Evolutionary conservation across 305 asterid species (phyloP), one percentile per base, ranked within the genome.

Genomic region (Euphrasia arctica): DNA sequence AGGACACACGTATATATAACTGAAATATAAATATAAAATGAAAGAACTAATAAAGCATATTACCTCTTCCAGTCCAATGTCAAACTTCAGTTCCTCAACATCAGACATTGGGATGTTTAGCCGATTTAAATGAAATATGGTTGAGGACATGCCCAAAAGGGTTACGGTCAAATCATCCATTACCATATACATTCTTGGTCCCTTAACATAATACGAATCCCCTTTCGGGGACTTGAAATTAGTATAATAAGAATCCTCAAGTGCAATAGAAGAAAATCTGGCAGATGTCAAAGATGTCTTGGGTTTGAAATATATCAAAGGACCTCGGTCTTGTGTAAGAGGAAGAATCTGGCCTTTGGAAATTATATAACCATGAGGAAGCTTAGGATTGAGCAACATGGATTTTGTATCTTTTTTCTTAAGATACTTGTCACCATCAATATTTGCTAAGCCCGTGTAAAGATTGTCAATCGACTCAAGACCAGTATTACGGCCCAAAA

Each of bases 21-120:
- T 47, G 25, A 8, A 0, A 50, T 50, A 50, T 25, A 25, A 50
- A 2, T 9, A 50, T 34, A 8, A 50, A 50, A 3, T 11, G 6
- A 50, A 50, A 50, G n/a, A 12, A 0, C 9, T 50, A 50, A 5
- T 50, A 14, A 50, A n/a, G 6, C 9, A n/a, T 14, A 54, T 54
- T 63, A 70, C 74, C 74, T 67, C 77, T 47, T 67, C 52, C 12
- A 12, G 12, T 0, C 73, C 66, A 14, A 67, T 50, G 8, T 22
- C 1, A 2, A 61, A 9, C 11, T 61, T 58, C 22, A 42, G n/a
- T 42, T 42, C 48, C 7, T 4, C n/a, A 10, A 43, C 49, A 10
- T 43, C 49, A 6, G 49, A 43, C 4, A 43, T 0, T 3, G 49
- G 13, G n/a, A 18, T 50, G 48, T 47, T 12, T n/a, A 47, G 52